Conservation (phyloP, 805 yeast species). For the Lipomyces kockii region DNA sequence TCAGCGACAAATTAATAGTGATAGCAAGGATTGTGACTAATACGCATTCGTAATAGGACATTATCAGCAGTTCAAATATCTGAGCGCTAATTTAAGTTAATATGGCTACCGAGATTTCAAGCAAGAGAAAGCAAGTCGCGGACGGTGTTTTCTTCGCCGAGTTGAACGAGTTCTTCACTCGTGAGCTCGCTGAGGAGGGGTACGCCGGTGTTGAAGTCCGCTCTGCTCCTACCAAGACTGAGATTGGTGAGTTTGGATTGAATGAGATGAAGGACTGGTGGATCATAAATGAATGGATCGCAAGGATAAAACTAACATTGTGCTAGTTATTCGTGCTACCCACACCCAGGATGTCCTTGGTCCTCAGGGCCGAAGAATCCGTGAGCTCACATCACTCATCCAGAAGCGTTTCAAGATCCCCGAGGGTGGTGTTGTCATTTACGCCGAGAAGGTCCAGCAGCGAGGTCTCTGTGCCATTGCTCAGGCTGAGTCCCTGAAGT, state of each 20-base stretch:
- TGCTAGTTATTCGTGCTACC: constrained; percentile 89
- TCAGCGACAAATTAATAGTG: neutral
- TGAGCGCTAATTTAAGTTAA: constrained; percentile 8
- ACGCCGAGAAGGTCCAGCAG: constrained; percentile 99
- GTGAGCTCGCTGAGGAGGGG: constrained; percentile 99
- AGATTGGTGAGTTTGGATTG: constrained; percentile 54
- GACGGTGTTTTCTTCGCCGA: constrained; percentile 99
- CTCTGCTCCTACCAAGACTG: constrained; percentile 97
- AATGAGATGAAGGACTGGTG: constrained; percentile 1
- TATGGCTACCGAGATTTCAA: constrained; percentile 66
- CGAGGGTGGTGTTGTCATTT: constrained; percentile 90
- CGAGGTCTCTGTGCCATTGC: constrained; percentile 99
- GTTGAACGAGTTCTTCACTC: constrained; percentile 99
- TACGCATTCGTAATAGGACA: neutral
- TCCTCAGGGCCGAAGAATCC: constrained; percentile 99
- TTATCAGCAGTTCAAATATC: neutral
- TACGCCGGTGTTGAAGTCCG: constrained; percentile 99
- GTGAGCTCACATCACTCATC: constrained; percentile 95
- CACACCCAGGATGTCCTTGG: constrained; percentile 98
- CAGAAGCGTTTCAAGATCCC: constrained; percentile 98
- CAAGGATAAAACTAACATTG: neutral
- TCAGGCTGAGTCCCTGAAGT: constrained; percentile 98
- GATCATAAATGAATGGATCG: neutral
- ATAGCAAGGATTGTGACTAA: neutral
- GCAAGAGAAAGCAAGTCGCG: constrained; percentile 99